Base-by-base conservation (phyloP, 495 filamentous ascomycete species). In the Apiosordaria backusii region DNA sequence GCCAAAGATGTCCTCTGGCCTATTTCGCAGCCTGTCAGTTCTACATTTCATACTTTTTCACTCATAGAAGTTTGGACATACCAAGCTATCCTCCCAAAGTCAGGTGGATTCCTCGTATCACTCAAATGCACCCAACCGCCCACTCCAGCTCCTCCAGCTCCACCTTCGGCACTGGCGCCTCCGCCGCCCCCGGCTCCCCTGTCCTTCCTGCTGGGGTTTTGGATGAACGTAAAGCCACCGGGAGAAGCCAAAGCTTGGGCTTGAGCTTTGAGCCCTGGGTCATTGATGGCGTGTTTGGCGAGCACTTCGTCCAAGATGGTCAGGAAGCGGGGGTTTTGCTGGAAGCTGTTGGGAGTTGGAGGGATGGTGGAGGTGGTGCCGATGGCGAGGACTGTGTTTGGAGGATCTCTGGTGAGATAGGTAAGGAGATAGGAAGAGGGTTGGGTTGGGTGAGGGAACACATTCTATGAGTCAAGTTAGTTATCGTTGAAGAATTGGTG, bases 91-190 rank as follows among this genome's bases (percentile, higher is more conserved):
- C 95, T 77, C 0, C 95, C 95, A 80, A 85, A 99, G 68, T 97
- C 93, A 7, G 93, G 93, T 19, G 92, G 91, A 61, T 90, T 89
- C 66, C 95, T 81, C 70, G 73, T 72, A 72, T 97, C 95, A 59
- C 89, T 94, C 4, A 99, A 82, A 82, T 99, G 95, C 19, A 97
- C 85, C 82, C 89, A 95, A 0, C 95, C 95, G 22, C 94, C 95
- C 61, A 90, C 80, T 0, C 92, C 92, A 1, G 83, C 92, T 18
- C 92, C 91, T 1, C 93, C 94, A 25, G 84, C 87, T 29, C 93
- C 93, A 24, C 93, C 93, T 72, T 96, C 91, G 2, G 82, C 84
- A 71, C 88, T 95, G 2, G 92, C 92, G 29, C 89, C 91, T 7
- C 92, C 89, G 13, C 87, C 88, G 0, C 88, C 91, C 65, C 67